Base-by-base conservation (phyloP, 495 filamentous ascomycete genomes). In the Talaromyces thailandensis region DNA sequence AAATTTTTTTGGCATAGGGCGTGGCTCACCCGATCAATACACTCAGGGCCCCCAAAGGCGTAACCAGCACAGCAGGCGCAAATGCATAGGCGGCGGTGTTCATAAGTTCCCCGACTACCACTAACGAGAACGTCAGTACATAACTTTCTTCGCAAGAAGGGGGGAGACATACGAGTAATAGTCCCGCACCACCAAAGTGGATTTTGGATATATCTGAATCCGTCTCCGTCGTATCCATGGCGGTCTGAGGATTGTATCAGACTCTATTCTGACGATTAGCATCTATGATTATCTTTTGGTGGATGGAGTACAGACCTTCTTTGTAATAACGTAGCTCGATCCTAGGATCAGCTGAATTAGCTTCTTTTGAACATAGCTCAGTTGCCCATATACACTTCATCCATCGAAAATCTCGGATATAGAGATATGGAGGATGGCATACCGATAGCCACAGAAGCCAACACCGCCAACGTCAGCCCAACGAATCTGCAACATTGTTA, bases 31-130 rank as follows among this genome's bases (percentile, higher is more conserved):
- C 95, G 68, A 98, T 96, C 69, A 98, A 76, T 56, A 98, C 94
- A 68, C 91, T 91, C 64, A 98, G 77, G 43, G 94, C 94, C 32
- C 94, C 94, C 43, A 98, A 75, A 12, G 94, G 94, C 6, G 94
- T 98, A 37, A 98, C 94, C 60, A 98, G 80, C 72, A 98, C 98
- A 6, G 94, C 94, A 48, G 94, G 94, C 64, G 94, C 94, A 76
- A 97, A 98, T 1, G 94, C 94, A 73, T 98, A 98, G 61, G 94
- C 94, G 24, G 92, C 92, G 71, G 98, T 98, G 71, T 98, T 98
- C 71, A 89, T 92, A 51, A 94, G 80, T 75, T 98, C 94, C 63
- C 94, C 94, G 37, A 88, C 70, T 37, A 88, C 79, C 76, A 96
- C 89, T 89, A 65, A 61, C 28, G 21, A 55, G 23, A 14, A 25